Evolutionary conservation across 176 grass and related monocot species (phyloP).

Genomic region (Olyra latifolia): DNA sequence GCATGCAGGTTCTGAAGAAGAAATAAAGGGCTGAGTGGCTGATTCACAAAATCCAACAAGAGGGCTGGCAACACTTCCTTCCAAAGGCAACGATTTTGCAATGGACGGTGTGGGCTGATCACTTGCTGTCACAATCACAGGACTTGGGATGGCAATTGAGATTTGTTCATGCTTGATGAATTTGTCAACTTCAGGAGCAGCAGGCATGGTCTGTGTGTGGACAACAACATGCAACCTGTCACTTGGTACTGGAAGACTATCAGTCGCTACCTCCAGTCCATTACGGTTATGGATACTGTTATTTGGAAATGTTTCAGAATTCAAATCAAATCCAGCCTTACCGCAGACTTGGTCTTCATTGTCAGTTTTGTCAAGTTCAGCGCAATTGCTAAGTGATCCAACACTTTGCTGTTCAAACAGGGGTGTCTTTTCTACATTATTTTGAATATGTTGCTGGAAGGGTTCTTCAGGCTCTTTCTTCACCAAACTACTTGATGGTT

Average conservation of each 20-base stretch:
- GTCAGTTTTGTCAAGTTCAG: slow-evolving; percentile 23
- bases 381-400: slow-evolving; percentile 1
- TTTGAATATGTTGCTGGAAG: slow-evolving; percentile 5
- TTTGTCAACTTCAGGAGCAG: slow-evolving; percentile 33
- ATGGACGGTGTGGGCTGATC: background rate
- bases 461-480: slow-evolving; percentile 54
- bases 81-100: slow-evolving; percentile 13
- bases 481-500: slow-evolving; percentile 22
- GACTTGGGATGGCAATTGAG: background rate
- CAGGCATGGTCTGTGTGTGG: background rate
- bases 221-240: slow-evolving; percentile 9
- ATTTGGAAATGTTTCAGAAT: slow-evolving; percentile 31
- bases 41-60: slow-evolving; percentile 27
- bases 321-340: slow-evolving; percentile 44
- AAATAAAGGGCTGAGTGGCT: slow-evolving; percentile 3
- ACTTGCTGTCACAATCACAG: slow-evolving; percentile 7
- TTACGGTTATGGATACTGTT: background rate
- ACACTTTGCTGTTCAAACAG: slow-evolving; percentile 16
- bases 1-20: slow-evolving; percentile 5
- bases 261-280: slow-evolving; percentile 1
- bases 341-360: background rate
- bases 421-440: slow-evolving; percentile 13
- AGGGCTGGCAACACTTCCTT: slow-evolving; percentile 12
- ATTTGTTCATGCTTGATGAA: slow-evolving; percentile 35
- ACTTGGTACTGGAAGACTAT: slow-evolving; percentile 7